phyloP scores from a whole-genome alignment of 2,329 filamentous ascomycete species.

The Fusarium penzigii region DNA sequence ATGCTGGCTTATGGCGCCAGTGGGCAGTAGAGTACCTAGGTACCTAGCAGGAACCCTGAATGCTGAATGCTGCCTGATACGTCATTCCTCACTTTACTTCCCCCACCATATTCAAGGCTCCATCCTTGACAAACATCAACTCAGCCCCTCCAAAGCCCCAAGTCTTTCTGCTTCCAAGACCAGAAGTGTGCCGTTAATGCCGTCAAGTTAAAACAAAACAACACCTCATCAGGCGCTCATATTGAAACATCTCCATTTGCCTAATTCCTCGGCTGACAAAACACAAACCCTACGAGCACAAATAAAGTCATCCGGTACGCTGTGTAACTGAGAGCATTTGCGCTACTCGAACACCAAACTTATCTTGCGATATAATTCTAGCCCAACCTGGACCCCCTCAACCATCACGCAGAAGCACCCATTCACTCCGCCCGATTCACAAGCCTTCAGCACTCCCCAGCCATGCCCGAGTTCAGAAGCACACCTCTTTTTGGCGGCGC shows the following conservation, averaged over 20 bases:
- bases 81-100: conserved; percentile 18
- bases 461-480: conserved; percentile 56
- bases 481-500: conserved; percentile 73
- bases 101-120: not conserved
- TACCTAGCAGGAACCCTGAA: not conserved
- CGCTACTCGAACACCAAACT: not conserved
- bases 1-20: no score
- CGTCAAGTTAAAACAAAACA: not conserved
- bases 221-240: not conserved
- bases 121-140: not conserved
- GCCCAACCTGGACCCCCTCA: conserved; percentile 4
- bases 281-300: not conserved
- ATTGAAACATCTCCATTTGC: not conserved
- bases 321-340: no score
- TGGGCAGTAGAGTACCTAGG: no score
- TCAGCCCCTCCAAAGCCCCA: conserved; percentile 22
- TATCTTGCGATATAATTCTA: not conserved
- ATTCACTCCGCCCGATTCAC: not conserved
- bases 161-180: not conserved
- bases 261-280: not conserved
- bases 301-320: not conserved
- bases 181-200: not conserved
- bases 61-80: conserved; percentile 16
- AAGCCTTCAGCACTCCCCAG: conserved; percentile 8
- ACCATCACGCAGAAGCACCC: conserved; percentile 5